These are phyloP conservation scores for Salix viminalis DNA, from an alignment of 345 rosid genomes.

Conservation along the genomic window DNA sequence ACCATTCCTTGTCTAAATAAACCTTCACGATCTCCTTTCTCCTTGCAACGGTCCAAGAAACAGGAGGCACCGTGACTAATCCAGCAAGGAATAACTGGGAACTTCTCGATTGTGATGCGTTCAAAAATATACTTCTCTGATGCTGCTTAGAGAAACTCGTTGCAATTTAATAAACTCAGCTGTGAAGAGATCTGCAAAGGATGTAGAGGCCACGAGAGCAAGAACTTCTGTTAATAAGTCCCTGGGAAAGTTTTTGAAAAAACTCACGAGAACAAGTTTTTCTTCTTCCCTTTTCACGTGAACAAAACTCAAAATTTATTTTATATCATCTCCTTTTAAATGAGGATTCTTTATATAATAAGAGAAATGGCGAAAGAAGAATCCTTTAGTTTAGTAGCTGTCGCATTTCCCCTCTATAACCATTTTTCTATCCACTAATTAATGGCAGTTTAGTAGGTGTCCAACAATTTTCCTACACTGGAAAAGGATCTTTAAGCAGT, in stretches of 20 bases:
- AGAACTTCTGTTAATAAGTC: slow-evolving; percentile 6
- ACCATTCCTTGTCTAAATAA: neutral
- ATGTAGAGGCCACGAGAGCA: neutral
- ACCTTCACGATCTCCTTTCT: neutral
- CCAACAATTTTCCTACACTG: too few species aligned
- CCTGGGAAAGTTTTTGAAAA: neutral
- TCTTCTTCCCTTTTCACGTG: too few species aligned
- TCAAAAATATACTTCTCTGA: slow-evolving; percentile 1
- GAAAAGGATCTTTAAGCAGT: too few species aligned
- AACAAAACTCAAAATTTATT: too few species aligned
- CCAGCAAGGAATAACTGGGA: neutral
- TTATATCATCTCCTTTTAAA: too few species aligned
- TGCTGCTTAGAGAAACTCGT: neutral
- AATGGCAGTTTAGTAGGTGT: too few species aligned
- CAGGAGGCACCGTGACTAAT: neutral
- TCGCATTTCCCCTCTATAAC: too few species aligned
- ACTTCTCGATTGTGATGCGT: neutral
- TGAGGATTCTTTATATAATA: too few species aligned
- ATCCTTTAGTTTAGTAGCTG: too few species aligned
- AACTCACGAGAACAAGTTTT: too few species aligned
- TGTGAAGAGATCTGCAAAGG: neutral
- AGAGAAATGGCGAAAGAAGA: too few species aligned
- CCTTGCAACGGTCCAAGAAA: neutral
- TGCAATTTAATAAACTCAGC: neutral
- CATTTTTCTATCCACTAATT: too few species aligned